Percentiles rank a stretch among this genome's conserved stretches.
These are phyloP conservation scores for Oryza meyeriana DNA, from an alignment of 176 grass and related monocot species.

Conservation along the genomic window DNA sequence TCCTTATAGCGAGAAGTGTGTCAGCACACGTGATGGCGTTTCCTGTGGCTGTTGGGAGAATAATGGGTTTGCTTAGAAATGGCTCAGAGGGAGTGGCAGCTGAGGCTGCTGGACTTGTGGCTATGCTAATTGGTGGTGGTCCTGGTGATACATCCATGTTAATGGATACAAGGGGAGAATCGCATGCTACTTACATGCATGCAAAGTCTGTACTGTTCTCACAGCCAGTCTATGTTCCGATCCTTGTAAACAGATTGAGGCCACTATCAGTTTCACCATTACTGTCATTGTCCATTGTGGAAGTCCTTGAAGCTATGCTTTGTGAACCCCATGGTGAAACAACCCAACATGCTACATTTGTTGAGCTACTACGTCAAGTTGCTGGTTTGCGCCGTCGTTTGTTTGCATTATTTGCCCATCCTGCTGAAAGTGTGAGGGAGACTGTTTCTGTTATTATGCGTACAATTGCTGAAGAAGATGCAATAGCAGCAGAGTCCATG, in stretches of 20 bases:
- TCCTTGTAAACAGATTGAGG: slow-evolving; percentile 88
- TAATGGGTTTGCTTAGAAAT: slow-evolving; percentile 97
- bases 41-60: slow-evolving; percentile 84
- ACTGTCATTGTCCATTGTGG: slow-evolving; percentile 77
- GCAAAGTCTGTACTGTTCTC: slow-evolving; percentile 93
- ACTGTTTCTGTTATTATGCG: slow-evolving; percentile 97
- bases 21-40: slow-evolving; percentile 94
- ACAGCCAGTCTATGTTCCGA: slow-evolving; percentile 62
- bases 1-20: slow-evolving; percentile 86
- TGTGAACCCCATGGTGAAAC: slow-evolving; percentile 99
- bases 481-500: slow-evolving; percentile 99
- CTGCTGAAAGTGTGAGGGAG: slow-evolving; percentile 94
- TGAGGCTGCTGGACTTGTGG: slow-evolving; percentile 93
- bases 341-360: slow-evolving; percentile 98
- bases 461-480: slow-evolving; percentile 99
- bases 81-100: slow-evolving; percentile 95
- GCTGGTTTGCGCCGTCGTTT: slow-evolving; percentile 87
- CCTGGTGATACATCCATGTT: slow-evolving; percentile 75
- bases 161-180: slow-evolving; percentile 87
- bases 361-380: slow-evolving; percentile 94
- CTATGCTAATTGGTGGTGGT: slow-evolving; percentile 97
- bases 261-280: slow-evolving; percentile 89
- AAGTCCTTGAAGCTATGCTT: slow-evolving; percentile 98
- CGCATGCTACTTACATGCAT: slow-evolving; percentile 96
- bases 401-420: slow-evolving; percentile 96